Conservation (phyloP, 2,329 filamentous ascomycete species). For the Penicillium sclerotiorum region DNA sequence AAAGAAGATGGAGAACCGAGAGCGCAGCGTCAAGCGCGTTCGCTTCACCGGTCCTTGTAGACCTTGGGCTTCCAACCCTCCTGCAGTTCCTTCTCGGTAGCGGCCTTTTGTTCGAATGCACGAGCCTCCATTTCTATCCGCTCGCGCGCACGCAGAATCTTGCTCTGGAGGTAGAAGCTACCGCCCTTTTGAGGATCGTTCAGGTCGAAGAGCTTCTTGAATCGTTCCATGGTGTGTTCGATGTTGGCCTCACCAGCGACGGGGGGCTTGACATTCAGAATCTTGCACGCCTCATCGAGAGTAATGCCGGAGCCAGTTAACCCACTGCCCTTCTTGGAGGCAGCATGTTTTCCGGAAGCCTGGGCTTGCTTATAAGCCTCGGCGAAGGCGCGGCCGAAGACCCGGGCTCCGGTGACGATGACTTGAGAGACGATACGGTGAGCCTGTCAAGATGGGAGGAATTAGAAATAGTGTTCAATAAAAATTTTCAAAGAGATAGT, state of each 20-base stretch:
- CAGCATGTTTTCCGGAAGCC: constrained; percentile 79
- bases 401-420: constrained; percentile 84
- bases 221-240: constrained; percentile 78
- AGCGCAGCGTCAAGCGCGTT: background rate
- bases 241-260: constrained; percentile 74
- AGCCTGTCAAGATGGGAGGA: constrained; percentile 63
- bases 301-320: constrained; percentile 74
- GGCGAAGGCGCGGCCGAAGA: constrained; percentile 87
- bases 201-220: constrained; percentile 91
- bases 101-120: constrained; percentile 69
- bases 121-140: constrained; percentile 85
- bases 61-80: constrained; percentile 94
- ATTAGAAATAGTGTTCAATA: constrained; percentile 17
- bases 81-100: constrained; percentile 74
- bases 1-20: background rate
- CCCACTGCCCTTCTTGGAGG: constrained; percentile 65
- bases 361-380: constrained; percentile 96
- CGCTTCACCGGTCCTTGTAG: constrained; percentile 75
- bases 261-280: constrained; percentile 92
- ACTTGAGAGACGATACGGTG: constrained; percentile 94
- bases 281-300: constrained; percentile 94
- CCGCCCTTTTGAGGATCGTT: constrained; percentile 96
- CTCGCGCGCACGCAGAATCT: constrained; percentile 87
- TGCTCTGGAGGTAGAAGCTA: constrained; percentile 98
- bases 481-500: background rate